phyloP scores from a whole-genome alignment of 2,329 filamentous ascomycete genomes.

The Akanthomyces lecanii region DNA sequence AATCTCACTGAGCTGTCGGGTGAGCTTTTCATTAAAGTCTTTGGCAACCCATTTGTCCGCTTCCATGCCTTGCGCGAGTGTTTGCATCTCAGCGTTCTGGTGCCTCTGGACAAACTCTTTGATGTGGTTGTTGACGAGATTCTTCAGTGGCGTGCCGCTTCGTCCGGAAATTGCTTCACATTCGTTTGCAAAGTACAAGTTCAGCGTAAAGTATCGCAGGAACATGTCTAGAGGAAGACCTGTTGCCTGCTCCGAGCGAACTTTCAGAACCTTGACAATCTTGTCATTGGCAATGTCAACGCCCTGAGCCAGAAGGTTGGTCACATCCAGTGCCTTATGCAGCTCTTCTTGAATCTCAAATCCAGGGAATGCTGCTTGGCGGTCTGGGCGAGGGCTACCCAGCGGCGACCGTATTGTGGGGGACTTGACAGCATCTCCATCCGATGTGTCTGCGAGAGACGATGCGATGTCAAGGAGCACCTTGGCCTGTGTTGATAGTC shows the following conservation, averaged over 20 bases:
- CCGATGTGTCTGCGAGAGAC: conserved; percentile 49
- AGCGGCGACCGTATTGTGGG: conserved; percentile 49
- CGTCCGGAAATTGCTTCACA: conserved; percentile 80
- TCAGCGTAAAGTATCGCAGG: conserved; percentile 76
- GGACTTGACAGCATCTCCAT: conserved; percentile 41
- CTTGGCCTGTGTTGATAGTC: conserved; percentile 87
- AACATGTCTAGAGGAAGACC: conserved; percentile 66
- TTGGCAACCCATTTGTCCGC: conserved; percentile 74
- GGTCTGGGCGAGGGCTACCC: conserved; percentile 44
- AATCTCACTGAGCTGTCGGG: conserved; percentile 57
- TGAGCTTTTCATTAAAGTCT: conserved; percentile 65
- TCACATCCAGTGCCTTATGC: conserved; percentile 71
- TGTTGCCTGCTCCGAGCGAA: conserved; percentile 69
- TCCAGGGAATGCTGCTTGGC: conserved; percentile 25
- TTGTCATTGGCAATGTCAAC: conserved; percentile 78
- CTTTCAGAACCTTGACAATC: conserved; percentile 70
- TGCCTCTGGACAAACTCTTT: conserved; percentile 71
- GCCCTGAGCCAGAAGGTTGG: conserved; percentile 71
- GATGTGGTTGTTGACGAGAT: conserved; percentile 76
- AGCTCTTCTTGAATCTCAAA: conserved; percentile 67
- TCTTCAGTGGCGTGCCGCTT: conserved; percentile 71
- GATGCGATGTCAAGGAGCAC: conserved; percentile 92
- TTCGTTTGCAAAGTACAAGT: conserved; percentile 78
- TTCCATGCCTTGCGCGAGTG: conserved; percentile 72
- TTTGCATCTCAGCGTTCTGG: conserved; percentile 68